Evolutionary conservation across 441 rosid genomes (phyloP), one percentile per base, ranked within the genome.

Genomic region (Pelargonium exstipulatum): DNA sequence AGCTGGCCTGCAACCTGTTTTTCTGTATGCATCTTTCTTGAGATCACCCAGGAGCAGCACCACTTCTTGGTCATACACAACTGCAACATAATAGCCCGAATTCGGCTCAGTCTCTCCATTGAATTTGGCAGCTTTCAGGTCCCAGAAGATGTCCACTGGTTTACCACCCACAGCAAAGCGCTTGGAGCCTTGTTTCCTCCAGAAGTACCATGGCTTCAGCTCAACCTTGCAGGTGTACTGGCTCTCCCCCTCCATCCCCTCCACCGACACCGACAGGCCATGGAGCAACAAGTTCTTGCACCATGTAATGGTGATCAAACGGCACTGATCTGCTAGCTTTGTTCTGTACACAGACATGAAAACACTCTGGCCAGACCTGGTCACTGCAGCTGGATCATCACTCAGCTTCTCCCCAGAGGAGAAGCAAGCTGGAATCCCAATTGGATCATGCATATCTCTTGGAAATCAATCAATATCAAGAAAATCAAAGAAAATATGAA

Each of bases 161-260:
- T 62, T 79, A 17, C 90, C 91, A 16, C 86, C 94, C 0, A 88
- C 81, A 7, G 40, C 46, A 43, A 94, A 90, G 18, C 83, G 81
- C 72, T 90, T 91, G 42, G 83, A 84, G 0, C 97, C 99, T 78
- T 91, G 90, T 83, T 91, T 91, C 76, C 89, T 87, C 97, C 97
- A 91, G 69, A 91, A 94, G 69, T 79, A 84, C 98, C 97, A 91
- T 13, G 93, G 95, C 83, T 89, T 94, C 35, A 90, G 81, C 71
- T 94, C 96, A 29, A 89, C 79, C 67, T 89, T 94, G 83, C 95
- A 91, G 32, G 77, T 81, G 26, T 84, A 75, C 22, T 79, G 81
- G 16, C 85, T 84, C 9, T 80, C 78, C 20, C 83, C 84, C 4
- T 76, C 51, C 10, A 83, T 69, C 16, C 87, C 83, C 64, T 83